Evolutionary conservation across 768 basidiomycete species (phyloP), one percentile per base, ranked within the genome.

Genomic region (Mycena vulgaris): DNA sequence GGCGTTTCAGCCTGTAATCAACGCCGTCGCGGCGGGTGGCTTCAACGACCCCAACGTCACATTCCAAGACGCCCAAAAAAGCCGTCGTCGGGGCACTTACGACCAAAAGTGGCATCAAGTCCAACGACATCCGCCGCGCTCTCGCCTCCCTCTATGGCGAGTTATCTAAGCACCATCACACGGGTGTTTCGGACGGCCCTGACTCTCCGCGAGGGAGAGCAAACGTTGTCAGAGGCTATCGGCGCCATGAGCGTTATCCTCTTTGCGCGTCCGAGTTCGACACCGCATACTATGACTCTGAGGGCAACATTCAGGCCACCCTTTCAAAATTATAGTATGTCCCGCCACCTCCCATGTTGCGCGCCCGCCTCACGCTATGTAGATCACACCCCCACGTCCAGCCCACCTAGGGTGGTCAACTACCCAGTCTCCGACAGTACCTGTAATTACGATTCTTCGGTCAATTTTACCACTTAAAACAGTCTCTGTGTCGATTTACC

Each of bases 1-100:
- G 62, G 62, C 5, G 62, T 63, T n/a, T 7, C 62, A 63, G 51
- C 49, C 62, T 11, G 51, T 63, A 3, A 19, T 63, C 19, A 23
- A 63, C 21, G 62, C 62, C 9, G n/a, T 63, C 17, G 62, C 11
- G 17, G 27, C 25, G 4, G 62, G 62, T 5, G 25, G 9, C 14
- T 63, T 37, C 48, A 23, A 52, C 28, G 17, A 21, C 35, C 39
- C 23, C 35, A 21, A 19, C 5, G 42, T 42, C 17, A 28, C 21
- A 1, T 53, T 39, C 14, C 19, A 27, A 5, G 62, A 40, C 21
- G 49, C 27, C 2, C 23, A 62, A 23, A 31, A n/a, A 10, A 6
- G 42, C 51, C 4, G 51, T 53, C 35, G n/a, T 63, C 28, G 35
- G 30, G 4, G 37, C 33, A 16, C 17, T 40, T 30, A 31, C 42